A percentile compares a stretch with the other conserved stretches of the same genome.
Evolutionary conservation across 163 green algal genomes (phyloP).

Genomic region (Coccomyxa subellipsoidea): DNA sequence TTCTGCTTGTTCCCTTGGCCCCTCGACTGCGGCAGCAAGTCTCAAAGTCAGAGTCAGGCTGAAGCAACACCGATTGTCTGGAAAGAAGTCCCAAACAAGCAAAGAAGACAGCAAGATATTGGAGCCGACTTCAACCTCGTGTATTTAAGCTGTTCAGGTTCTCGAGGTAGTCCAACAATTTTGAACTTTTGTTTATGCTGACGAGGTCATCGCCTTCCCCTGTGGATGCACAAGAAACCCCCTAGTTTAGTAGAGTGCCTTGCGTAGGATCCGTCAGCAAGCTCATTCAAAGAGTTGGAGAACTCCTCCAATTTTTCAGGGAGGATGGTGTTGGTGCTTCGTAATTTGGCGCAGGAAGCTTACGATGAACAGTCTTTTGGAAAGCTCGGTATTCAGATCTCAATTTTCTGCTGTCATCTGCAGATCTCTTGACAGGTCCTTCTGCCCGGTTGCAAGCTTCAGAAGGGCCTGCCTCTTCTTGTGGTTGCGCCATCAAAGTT

Average conservation of each 20-base stretch:
- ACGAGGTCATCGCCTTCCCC: neutral
- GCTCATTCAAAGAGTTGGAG: no score
- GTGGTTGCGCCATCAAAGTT: neutral
- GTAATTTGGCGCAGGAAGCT: neutral
- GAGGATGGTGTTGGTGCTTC: neutral
- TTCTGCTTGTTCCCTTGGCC: neutral
- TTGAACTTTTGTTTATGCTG: neutral
- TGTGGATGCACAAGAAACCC: neutral
- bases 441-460: neutral
- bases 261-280: no score
- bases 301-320: no score
- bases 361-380: neutral
- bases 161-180: neutral
- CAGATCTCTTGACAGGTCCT: neutral
- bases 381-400: neutral
- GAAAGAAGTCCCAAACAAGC: neutral
- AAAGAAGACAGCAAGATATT: no score
- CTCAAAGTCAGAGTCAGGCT: neutral
- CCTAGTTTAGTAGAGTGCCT: no score
- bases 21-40: neutral
- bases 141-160: neutral
- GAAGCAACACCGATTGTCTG: neutral
- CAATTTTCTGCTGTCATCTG: neutral
- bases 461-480: neutral
- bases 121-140: neutral